Conservation (phyloP, 1,139 yeast genomes). For the Zygotorulaspora mrakii region DNA sequence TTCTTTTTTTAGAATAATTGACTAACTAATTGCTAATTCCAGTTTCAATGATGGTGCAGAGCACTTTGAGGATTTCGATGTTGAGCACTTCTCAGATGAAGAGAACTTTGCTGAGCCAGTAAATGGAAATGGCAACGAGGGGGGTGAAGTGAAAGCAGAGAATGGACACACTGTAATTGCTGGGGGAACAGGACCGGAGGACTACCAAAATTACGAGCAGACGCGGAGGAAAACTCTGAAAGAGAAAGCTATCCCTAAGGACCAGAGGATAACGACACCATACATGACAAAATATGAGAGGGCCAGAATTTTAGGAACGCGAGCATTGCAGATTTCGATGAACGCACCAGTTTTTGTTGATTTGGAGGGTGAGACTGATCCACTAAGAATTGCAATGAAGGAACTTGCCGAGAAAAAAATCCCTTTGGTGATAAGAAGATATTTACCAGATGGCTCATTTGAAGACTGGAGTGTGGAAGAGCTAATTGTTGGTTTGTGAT, state of each 20-base stretch:
- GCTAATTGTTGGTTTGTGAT: conserved; percentile 78
- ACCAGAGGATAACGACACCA: conserved; percentile 89
- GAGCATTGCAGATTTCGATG: conserved; percentile 94
- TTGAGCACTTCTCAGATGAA: conserved; percentile 71
- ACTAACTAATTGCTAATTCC: conserved; percentile 6
- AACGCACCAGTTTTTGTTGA: conserved; percentile 98
- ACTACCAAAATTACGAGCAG: conserved; percentile 42
- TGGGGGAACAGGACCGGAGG: conserved; percentile 63
- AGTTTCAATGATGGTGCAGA: conserved; percentile 73
- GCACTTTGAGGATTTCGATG: conserved; percentile 77
- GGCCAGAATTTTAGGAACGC: conserved; percentile 92
- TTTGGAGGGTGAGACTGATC: conserved; percentile 98
- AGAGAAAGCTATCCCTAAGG: conserved; percentile 86
- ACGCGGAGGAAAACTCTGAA: conserved; percentile 63
- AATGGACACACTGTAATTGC: conserved; percentile 72
- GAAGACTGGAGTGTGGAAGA: conserved; percentile 99
- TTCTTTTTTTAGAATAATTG: conserved; percentile 2
- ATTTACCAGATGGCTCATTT: conserved; percentile 92
- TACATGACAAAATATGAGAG: conserved; percentile 98
- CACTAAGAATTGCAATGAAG: conserved; percentile 96
- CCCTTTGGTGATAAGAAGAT: conserved; percentile 92
- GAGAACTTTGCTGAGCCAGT: conserved; percentile 46
- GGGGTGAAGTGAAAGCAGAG: conserved; percentile 52
- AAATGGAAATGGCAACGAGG: conserved; percentile 35
- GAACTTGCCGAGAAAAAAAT: conserved; percentile 92